phyloP scores from a whole-genome alignment of 768 basidiomycete genomes.

The Collybia sp. region DNA sequence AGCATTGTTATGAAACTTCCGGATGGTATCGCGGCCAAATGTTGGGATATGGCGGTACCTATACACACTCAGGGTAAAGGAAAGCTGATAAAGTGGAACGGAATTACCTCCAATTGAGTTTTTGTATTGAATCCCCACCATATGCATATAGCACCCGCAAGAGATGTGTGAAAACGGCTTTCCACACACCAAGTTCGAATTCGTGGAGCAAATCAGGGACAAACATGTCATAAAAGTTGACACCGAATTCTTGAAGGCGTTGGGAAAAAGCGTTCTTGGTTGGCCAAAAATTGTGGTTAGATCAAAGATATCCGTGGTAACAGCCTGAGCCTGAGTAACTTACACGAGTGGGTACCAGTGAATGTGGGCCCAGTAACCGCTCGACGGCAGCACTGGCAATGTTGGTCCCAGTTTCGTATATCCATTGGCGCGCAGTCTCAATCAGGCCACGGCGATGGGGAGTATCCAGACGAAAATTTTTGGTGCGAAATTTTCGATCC shows the following conservation, averaged over 20 bases:
- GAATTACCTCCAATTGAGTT: constrained; percentile 19
- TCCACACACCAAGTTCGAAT: constrained; percentile 30
- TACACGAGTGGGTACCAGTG: constrained; percentile 18
- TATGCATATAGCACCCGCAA: constrained; percentile 20
- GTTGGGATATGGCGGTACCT: constrained; percentile 18
- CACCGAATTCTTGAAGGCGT: constrained; percentile 2
- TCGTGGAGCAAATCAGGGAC: constrained; percentile 30
- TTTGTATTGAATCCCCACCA: constrained; percentile 4
- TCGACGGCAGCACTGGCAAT: constrained; percentile 15
- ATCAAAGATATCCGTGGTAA: constrained; percentile 11
- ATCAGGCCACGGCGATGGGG: constrained; percentile 5
- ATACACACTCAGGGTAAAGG: background rate
- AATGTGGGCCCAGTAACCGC: constrained; percentile 9
- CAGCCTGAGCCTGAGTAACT: no score
- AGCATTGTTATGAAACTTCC: constrained; percentile 21
- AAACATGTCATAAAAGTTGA: constrained; percentile 19
- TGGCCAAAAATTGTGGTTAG: no score
- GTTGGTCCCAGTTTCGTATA: constrained; percentile 12
- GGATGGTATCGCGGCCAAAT: constrained; percentile 23
- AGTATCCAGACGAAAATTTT: constrained; percentile 4
- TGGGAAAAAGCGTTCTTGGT: constrained; percentile 27
- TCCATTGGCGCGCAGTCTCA: constrained; percentile 12
- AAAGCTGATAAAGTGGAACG: background rate
- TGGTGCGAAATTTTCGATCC: background rate
- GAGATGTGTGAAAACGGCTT: constrained; percentile 22